These are phyloP conservation scores for Loxodes magnus DNA, from an alignment of 73 alveolate genomes.

Conservation along the genomic window DNA sequence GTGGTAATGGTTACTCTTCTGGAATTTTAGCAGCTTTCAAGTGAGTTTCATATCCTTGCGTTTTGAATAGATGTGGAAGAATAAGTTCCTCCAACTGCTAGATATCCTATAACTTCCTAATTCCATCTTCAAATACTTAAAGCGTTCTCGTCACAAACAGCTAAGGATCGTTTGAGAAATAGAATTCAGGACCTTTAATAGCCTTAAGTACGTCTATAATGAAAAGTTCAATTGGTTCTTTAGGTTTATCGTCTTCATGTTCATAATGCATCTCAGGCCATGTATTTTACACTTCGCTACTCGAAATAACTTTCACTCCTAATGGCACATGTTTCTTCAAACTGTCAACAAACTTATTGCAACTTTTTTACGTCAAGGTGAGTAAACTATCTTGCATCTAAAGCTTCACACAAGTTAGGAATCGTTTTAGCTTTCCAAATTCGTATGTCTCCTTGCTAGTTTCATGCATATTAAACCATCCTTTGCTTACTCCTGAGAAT, in stretches of 20 bases:
- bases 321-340: conserved; percentile 74
- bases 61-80: conserved; percentile 79
- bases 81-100: conserved; percentile 90
- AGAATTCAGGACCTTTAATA: conserved; percentile 18
- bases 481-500: conserved; percentile 91
- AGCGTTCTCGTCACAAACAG: conserved; percentile 71
- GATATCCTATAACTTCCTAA: conserved; percentile 78
- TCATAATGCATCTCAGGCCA: conserved; percentile 50
- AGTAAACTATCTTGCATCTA: conserved; percentile 90
- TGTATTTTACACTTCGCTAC: conserved; percentile 69
- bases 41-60: conserved; percentile 76
- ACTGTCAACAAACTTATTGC: conserved; percentile 71
- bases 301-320: conserved; percentile 57
- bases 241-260: conserved; percentile 32
- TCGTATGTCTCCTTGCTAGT: conserved; percentile 93
- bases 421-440: conserved; percentile 88
- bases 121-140: conserved; percentile 87
- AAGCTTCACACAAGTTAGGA: conserved; percentile 82
- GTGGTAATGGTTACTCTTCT: conserved; percentile 69
- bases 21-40: conserved; percentile 89
- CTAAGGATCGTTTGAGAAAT: conserved; percentile 75
- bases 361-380: conserved; percentile 64
- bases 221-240: conserved; percentile 61
- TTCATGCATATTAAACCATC: conserved; percentile 94
- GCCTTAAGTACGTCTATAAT: conserved; percentile 56